Evolutionary conservation across 2,329 filamentous ascomycete genomes (phyloP), one percentile per base, ranked within the genome.

Genomic region (Fonsecaea multimorphosa): DNA sequence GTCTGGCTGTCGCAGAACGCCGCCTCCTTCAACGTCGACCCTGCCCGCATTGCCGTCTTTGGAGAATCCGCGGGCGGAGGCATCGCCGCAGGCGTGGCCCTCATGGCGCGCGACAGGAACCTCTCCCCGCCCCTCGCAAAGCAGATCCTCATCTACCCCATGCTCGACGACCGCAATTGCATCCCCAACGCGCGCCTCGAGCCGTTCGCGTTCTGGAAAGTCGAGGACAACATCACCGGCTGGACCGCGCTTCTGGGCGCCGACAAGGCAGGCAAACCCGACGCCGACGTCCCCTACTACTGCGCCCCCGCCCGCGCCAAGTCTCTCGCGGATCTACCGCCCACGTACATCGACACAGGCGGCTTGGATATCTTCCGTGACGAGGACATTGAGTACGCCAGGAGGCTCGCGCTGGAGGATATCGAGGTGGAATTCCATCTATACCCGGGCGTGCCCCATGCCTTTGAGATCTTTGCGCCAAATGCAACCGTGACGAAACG

Each of bases 61-160:
- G 82, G 81, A 2, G 77, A 78, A 54, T 79, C 77, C 31, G 81
- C 78, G 0, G 83, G 82, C 1, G 82, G 76, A 12, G 77, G 76
- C 2, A 70, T 83, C 1, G 79, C 79, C 0, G 78, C 80, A 0
- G 75, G 73, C 5, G 69, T 78, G 32, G 74, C 77, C 1, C 70
- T 82, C 49, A 73, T 79, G 65, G 79, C 78, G 3, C 72, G 78
- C 31, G 77, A 81, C 67, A 68, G 71, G 61, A 68, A 51, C 16
- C 61, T 72, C 3, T 70, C 67, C 38, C 79, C 71, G 60, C 73
- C 70, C 52, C 68, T 78, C 61, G 77, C 72, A 44, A 79, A 77
- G 73, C 77, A 82, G 72, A 75, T 83, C 49, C 75, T 84, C 9
- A 74, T 81, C 56, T 80, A 80, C 54, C 81, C 80, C 2, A 84